phyloP scores from a whole-genome alignment of 1,284 basidiomycete genomes.

The Anthracocystis setariae region DNA sequence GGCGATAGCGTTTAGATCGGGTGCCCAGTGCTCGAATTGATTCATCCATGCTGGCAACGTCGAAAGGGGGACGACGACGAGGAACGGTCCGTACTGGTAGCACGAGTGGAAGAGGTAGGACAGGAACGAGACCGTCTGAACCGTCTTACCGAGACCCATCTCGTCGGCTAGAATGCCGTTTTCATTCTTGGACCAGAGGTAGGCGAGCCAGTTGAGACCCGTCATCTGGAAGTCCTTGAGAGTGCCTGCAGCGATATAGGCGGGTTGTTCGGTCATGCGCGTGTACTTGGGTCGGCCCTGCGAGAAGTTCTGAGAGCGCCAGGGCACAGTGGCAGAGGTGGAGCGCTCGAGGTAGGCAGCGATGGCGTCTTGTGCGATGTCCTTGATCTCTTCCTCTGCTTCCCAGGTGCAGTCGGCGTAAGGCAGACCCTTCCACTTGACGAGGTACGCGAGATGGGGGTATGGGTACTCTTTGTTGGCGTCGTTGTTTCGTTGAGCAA shows the following conservation, averaged over 20 bases:
- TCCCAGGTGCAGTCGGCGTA: slow-evolving; percentile 99
- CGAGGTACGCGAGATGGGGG: slow-evolving; percentile 82
- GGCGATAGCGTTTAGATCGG: slow-evolving; percentile 81
- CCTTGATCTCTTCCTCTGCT: slow-evolving; percentile 76
- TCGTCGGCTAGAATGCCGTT: slow-evolving; percentile 99
- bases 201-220: slow-evolving; percentile 97
- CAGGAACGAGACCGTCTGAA: slow-evolving; percentile 95
- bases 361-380: slow-evolving; percentile 75
- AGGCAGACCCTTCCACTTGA: slow-evolving; percentile 95
- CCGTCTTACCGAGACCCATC: slow-evolving; percentile 98
- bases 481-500: slow-evolving; percentile 79
- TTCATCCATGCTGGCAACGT: slow-evolving; percentile 99
- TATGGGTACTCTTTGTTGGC: slow-evolving; percentile 73
- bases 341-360: slow-evolving; percentile 82
- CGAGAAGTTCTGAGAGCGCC: slow-evolving; percentile 80
- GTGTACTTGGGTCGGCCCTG: slow-evolving; percentile 82
- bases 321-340: slow-evolving; percentile 83
- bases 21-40: slow-evolving; percentile 98
- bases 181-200: slow-evolving; percentile 91
- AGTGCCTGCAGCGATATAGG: slow-evolving; percentile 80
- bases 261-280: slow-evolving; percentile 89
- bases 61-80: slow-evolving; percentile 96
- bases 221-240: slow-evolving; percentile 99
- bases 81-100: slow-evolving; percentile 90
- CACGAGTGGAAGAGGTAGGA: slow-evolving; percentile 95